These are phyloP conservation scores for Syncephalastrum racemosum DNA, from an alignment of 371 early-diverging fungal species.

Conservation along the genomic window DNA sequence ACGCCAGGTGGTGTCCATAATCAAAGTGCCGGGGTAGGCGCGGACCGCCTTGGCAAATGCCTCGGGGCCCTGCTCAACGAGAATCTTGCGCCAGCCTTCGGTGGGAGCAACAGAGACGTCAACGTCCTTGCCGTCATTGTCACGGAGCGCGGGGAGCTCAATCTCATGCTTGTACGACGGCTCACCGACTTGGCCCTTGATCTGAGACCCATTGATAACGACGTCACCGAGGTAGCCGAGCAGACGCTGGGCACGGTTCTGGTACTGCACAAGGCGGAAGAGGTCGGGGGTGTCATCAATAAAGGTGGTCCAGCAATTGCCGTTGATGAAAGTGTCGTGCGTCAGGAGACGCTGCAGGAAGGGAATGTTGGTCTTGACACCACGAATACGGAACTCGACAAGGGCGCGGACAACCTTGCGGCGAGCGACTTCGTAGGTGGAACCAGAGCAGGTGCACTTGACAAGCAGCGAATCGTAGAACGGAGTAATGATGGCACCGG, in stretches of 20 bases:
- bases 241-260: slow-evolving; percentile 87
- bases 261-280: slow-evolving; percentile 69
- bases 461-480: slow-evolving; percentile 96
- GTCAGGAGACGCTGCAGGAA: slow-evolving; percentile 88
- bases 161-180: slow-evolving; percentile 62
- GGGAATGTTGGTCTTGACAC: slow-evolving; percentile 94
- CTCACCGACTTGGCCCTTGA: slow-evolving; percentile 85
- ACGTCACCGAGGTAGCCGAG: slow-evolving; percentile 88
- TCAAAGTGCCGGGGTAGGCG: slow-evolving; percentile 78
- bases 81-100: slow-evolving; percentile 86
- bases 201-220: slow-evolving; percentile 88
- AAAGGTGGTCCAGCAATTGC: slow-evolving; percentile 93
- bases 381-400: slow-evolving; percentile 93
- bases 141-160: slow-evolving; percentile 55
- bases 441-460: slow-evolving; percentile 88
- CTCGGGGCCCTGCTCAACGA: slow-evolving; percentile 81
- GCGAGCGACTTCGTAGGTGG: slow-evolving; percentile 84
- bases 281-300: slow-evolving; percentile 94
- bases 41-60: slow-evolving; percentile 92
- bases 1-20: slow-evolving; percentile 95
- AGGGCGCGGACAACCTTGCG: slow-evolving; percentile 86
- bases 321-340: slow-evolving; percentile 74
- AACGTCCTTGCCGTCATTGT: slow-evolving; percentile 36
- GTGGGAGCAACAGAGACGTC: slow-evolving; percentile 61
- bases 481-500: slow-evolving; percentile 92